phyloP scores from a whole-genome alignment of 1,284 basidiomycete genomes.

The Stygiomarasmius scandens region DNA sequence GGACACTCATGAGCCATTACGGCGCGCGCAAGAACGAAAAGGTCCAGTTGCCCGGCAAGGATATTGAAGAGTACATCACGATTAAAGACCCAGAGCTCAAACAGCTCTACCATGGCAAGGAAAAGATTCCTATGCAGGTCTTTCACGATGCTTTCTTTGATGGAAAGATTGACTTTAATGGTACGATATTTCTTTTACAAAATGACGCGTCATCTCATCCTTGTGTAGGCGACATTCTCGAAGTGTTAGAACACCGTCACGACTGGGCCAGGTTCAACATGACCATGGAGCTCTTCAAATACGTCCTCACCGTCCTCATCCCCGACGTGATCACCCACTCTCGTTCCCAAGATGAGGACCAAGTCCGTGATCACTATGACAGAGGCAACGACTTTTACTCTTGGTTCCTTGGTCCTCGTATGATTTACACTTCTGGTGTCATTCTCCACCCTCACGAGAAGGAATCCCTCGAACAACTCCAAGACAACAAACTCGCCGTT shows the following conservation, averaged over 20 bases:
- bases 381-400: slow-evolving; percentile 94
- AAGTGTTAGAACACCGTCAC: slow-evolving; percentile 91
- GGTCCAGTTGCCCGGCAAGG: slow-evolving; percentile 82
- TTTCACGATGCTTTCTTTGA: slow-evolving; percentile 99
- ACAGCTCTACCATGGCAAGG: slow-evolving; percentile 75
- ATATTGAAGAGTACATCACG: slow-evolving; percentile 88
- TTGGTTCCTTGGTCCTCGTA: slow-evolving; percentile 95
- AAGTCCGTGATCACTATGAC: slow-evolving; percentile 97
- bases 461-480: slow-evolving; percentile 93
- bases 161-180: slow-evolving; percentile 94
- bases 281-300: slow-evolving; percentile 90
- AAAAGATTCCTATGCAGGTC: slow-evolving; percentile 97
- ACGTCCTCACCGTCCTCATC: slow-evolving; percentile 86
- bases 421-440: slow-evolving; percentile 97
- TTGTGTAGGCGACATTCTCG: slow-evolving; percentile 82
- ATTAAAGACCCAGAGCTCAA: slow-evolving; percentile 86
- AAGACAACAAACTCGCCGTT: slow-evolving; percentile 90
- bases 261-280: slow-evolving; percentile 94
- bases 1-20: slow-evolving; percentile 85
- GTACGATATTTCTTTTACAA: slow-evolving; percentile 40
- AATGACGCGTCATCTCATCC: slow-evolving; percentile 3
- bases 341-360: slow-evolving; percentile 89
- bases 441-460: slow-evolving; percentile 74
- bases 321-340: slow-evolving; percentile 95
- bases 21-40: slow-evolving; percentile 88